Base-by-base conservation (phyloP, 2,329 filamentous ascomycete species). In the Neonectria faginata region DNA sequence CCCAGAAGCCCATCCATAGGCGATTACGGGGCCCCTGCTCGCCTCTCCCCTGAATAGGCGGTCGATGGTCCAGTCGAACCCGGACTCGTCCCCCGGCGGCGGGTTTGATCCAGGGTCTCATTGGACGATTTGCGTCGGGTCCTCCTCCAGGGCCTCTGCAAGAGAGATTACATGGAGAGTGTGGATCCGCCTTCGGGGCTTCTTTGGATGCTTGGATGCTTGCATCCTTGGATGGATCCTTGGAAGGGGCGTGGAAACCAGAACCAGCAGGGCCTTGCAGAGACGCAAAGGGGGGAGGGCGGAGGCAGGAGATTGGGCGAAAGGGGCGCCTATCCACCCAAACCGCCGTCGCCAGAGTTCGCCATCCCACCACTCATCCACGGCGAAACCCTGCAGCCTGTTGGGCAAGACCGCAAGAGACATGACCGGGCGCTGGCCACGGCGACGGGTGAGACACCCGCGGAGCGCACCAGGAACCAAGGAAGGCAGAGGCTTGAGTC, bases 131-230 rank as follows among this genome's bases (percentile, higher is more conserved):
- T 48, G 50, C 61, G 48, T 60, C 41, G 33, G 57, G 29, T 50
- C 39, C 39, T 27, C 50, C 22, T 61, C 45, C 51, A 53, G 47
- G 47, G 44, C 44, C 56, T 54, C 60, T 20, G 51, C 57, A 64
- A 64, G 62, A 64, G 62, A 64, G 62, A 64, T 64, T 64, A 57
- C n/a, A n/a, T n/a, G n/a, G n/a, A n/a, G 20, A 42, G 52, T 64
- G 62, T 64, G 62, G 62, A 53, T 53, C 57, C 31, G 11, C 31
- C 14, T 5, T 27, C 27, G 20, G 48, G 18, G 48, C 45, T 36
- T 33, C 50, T 62, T 33, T 39, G 36, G 36, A 39, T 39, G 36
- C 14, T 39, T 16, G 36, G 14, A 39, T 39, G 14, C 36, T 39
- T 39, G 31, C 42, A 29, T 51, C 27, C 33, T 36, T 11, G 20